Base-by-base conservation (phyloP, 495 filamentous ascomycete genomes). In the Hypoxylon fragiforme region DNA sequence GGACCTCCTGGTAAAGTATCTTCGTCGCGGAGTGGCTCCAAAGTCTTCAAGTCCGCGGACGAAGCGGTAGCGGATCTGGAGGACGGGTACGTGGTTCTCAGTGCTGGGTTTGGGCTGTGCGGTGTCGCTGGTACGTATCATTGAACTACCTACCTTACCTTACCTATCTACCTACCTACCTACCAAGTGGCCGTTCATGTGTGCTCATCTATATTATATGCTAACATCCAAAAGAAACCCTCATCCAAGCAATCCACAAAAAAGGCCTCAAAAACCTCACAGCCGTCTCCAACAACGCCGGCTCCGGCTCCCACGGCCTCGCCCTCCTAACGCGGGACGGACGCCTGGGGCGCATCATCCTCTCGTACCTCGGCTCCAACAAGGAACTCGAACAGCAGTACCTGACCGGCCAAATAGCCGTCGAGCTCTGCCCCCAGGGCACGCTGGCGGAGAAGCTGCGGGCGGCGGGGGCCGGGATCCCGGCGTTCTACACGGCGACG, bases 231-330 rank as follows among this genome's bases (percentile, higher is more conserved):
- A 42, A 19, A 77, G 73, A 78, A 53, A 80, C 78, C 0, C 68
- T 81, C 3, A 81, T 81, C 39, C 69, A 71, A 22, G 78, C 78
- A 0, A 66, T 81, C 9, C 72, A 71, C 35, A 66, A 67, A 7
- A 68, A 76, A 44, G 78, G 78, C 21, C 69, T 80, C 2, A 75
- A 77, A 50, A 69, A 73, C 5, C 71, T 87, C 11, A 86, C 83
- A 1, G 81, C 79, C 28, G 83, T 86, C 22, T 86, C 82, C 41
- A 87, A 87, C 67, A 86, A 86, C 65, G 84, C 82, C 15, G 84
- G 84, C 21, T 71, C 76, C 6, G 78, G 77, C 32, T 72, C 74
- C 18, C 68, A 74, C n/a, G 84, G 81, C 4, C 69, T 84, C 1
- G 76, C 80, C 18, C 67, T 77, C 2, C 70, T 84, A 22, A 76